Percentiles rank a stretch among this genome's conserved stretches.
These are phyloP conservation scores for Endoconidiophora polonica DNA, from an alignment of 2,329 filamentous ascomycete species.

Conservation along the genomic window DNA sequence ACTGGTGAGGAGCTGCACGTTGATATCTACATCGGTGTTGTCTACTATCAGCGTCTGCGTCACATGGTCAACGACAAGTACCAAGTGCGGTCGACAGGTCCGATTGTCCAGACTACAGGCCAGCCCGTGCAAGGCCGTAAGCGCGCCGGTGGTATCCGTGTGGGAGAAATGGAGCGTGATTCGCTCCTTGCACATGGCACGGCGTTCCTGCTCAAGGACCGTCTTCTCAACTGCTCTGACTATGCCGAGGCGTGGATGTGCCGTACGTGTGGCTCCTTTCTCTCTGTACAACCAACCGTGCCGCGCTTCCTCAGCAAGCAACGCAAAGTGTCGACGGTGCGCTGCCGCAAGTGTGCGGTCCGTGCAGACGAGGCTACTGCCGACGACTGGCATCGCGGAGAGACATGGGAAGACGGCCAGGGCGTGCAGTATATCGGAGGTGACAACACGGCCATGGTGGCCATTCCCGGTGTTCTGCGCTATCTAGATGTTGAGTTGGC, in stretches of 20 bases:
- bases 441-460: constrained; percentile 78
- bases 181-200: constrained; percentile 88
- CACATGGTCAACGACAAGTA: constrained; percentile 99
- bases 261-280: constrained; percentile 73
- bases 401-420: constrained; percentile 85
- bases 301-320: constrained; percentile 47
- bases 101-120: constrained; percentile 75
- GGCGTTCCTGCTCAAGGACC: constrained; percentile 85
- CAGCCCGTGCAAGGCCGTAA: constrained; percentile 96
- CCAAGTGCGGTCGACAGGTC: constrained; percentile 91
- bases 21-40: constrained; percentile 91
- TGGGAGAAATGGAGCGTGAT: constrained; percentile 98
- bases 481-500: constrained; percentile 90
- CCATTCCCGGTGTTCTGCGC: constrained; percentile 80
- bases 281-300: constrained; percentile 70
- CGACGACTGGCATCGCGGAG: constrained; percentile 40
- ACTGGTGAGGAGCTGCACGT: constrained; percentile 86
- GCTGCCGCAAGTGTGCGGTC: constrained; percentile 63
- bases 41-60: constrained; percentile 93
- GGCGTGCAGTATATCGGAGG: constrained; percentile 75
- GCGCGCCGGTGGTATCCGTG: constrained; percentile 93
- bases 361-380: constrained; percentile 39
- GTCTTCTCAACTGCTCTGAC: constrained; percentile 92
- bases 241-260: constrained; percentile 84
- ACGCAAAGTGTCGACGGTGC: constrained; percentile 50